Base-by-base conservation (phyloP, 306 rosid genomes). In the Trifolium pratense region DNA sequence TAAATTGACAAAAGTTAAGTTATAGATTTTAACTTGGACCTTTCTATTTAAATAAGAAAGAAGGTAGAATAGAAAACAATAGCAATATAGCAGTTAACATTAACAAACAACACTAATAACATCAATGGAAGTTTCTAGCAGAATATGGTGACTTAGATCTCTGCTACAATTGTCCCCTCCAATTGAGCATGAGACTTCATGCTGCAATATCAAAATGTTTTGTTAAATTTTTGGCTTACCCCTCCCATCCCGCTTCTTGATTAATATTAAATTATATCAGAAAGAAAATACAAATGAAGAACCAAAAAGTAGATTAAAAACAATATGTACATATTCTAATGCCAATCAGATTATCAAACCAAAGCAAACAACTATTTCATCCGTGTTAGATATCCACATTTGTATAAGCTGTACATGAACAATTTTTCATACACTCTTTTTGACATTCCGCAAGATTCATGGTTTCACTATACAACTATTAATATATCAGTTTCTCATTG, bases 361-460 rank as follows among this genome's bases (percentile, higher is more conserved):
- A 82, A 14, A 82, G 46, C 12, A 74, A 6, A 68, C 86, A 82
- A 6, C 89, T 84, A 14, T 57, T 70, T 58, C 78, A 78, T 3
- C 66, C 67, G 6, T 10, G n/a, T n/a, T 65, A 49, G 25, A 66
- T 66, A 60, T 73, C 80, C 26, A 37, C 48, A 56, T 60, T 53
- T 14, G 84, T 12, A 46, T 48, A 84, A n/a, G 87, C 76, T 17
- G 59, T 52, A 68, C 85, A 80, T 10, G 34, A 83, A 37, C 85
- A 84, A 51, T 65, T 74, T 0, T 65, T 32, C 59, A 60, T 32
- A 52, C 85, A 80, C 14, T 17, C 0, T 12, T 31, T 65, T 40
- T 39, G n/a, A 40, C 84, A 84, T 42, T 76, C 86, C 13, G 29
- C 11, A 13, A 58, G 74, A 18, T 6, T 58, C 74, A 9, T 32